These are phyloP conservation scores for Fusarium palustre DNA, from an alignment of 2,329 filamentous ascomycete genomes.

Conservation along the genomic window DNA sequence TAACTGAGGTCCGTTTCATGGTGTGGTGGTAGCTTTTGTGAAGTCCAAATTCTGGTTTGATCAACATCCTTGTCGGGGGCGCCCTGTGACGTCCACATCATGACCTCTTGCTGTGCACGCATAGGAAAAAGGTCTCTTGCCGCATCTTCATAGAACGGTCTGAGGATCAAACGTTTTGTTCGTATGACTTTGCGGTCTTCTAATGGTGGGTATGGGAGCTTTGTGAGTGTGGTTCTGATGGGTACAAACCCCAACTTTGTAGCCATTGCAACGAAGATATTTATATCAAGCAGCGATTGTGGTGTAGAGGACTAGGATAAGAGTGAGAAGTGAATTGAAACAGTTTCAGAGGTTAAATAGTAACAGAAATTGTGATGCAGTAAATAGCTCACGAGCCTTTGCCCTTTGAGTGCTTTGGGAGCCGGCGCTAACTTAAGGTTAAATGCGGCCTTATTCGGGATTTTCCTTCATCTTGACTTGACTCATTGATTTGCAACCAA, in stretches of 20 bases:
- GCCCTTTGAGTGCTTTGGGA: fast-evolving
- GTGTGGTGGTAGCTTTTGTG: neutral
- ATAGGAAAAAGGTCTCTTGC: constrained; percentile 7
- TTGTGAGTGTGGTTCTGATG: constrained; percentile 8
- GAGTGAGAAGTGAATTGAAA: too few species aligned
- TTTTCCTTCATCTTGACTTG: neutral
- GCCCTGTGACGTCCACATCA: constrained; percentile 19
- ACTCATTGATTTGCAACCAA: neutral
- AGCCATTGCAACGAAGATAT: neutral
- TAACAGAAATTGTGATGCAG: fast-evolving
- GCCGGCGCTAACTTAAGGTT: neutral
- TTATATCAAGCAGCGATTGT: too few species aligned
- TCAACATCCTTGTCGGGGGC: constrained; percentile 2
- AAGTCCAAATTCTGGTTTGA: neutral
- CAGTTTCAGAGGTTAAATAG: fast-evolving
- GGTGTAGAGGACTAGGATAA: too few species aligned
- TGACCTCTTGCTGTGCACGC: constrained; percentile 15
- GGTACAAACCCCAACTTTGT: neutral
- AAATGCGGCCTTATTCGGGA: neutral
- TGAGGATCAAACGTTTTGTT: neutral
- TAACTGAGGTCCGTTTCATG: neutral
- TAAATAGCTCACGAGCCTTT: fast-evolving
- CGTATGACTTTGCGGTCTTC: neutral
- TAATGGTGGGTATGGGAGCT: neutral
- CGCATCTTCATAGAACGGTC: constrained; percentile 5